These are phyloP conservation scores for Chrysochromulina parva DNA, from an alignment of 78 protist species.

Conservation along the genomic window DNA sequence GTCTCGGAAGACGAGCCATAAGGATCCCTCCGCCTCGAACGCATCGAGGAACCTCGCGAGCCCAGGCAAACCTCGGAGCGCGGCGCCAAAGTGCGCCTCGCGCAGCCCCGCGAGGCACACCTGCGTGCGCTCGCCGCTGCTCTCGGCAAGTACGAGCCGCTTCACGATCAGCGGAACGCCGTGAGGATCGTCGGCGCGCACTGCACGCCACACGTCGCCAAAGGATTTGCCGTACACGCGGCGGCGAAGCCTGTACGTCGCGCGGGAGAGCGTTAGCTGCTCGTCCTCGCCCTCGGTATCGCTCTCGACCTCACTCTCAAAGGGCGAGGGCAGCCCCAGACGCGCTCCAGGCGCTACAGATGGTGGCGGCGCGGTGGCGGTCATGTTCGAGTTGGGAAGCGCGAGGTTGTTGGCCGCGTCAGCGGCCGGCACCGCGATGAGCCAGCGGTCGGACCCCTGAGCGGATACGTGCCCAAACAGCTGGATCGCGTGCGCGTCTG, in stretches of 20 bases:
- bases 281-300: no score
- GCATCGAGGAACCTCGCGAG: background rate
- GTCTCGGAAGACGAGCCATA: constrained; percentile 8
- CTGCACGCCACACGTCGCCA: constrained; percentile 17
- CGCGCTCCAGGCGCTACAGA: no score
- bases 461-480: no score
- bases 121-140: background rate
- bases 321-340: background rate
- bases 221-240: background rate
- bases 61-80: background rate
- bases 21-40: background rate
- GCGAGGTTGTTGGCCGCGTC: no score
- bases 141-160: background rate
- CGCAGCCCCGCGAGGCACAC: background rate
- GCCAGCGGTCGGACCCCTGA: no score
- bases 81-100: background rate
- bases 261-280: no score
- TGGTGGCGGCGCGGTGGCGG: no score
- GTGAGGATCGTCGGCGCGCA: background rate
- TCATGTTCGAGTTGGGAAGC: no score
- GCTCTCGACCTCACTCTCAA: background rate
- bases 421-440: no score
- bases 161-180: background rate
- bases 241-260: background rate
- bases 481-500: no score